These are phyloP conservation scores for Alternaria infectoria DNA, from an alignment of 2,329 filamentous ascomycete genomes.

Conservation along the genomic window DNA sequence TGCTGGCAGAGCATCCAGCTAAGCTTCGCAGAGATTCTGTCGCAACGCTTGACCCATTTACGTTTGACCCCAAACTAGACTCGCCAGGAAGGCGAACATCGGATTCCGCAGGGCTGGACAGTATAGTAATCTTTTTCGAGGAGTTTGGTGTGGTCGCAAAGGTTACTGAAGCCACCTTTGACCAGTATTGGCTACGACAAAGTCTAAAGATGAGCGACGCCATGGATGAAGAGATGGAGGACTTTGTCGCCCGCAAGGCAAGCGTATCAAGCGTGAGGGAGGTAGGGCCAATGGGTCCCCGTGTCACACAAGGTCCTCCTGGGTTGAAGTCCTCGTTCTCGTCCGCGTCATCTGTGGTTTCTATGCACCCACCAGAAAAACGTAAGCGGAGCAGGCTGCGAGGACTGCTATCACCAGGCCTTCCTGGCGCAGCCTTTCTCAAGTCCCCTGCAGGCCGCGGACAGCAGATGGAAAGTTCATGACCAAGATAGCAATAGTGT, in stretches of 20 bases:
- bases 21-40: slow-evolving; percentile 50
- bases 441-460: slow-evolving; percentile 16
- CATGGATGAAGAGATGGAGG: not conserved
- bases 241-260: not conserved
- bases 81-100: slow-evolving; percentile 25
- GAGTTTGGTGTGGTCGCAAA: slow-evolving; percentile 45
- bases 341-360: slow-evolving; percentile 27
- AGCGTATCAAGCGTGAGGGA: slow-evolving; percentile 18
- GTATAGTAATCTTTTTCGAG: slow-evolving; percentile 52
- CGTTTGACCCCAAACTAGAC: slow-evolving; percentile 28
- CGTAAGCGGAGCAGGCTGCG: slow-evolving; percentile 32
- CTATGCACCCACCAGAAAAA: slow-evolving; percentile 16
- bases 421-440: slow-evolving; percentile 23
- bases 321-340: slow-evolving; percentile 28
- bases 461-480: slow-evolving; percentile 17
- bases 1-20: slow-evolving; percentile 38
- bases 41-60: slow-evolving; percentile 49
- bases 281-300: slow-evolving; percentile 6
- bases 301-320: slow-evolving; percentile 10
- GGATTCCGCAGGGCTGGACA: slow-evolving; percentile 42
- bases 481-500: slow-evolving; percentile 13
- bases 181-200: slow-evolving; percentile 42
- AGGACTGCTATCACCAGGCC: slow-evolving; percentile 28
- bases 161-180: slow-evolving; percentile 36
- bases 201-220: not conserved